A percentile compares a stretch with the other conserved stretches of the same genome.
Conservation (phyloP, 176 grass and related monocot species). For the Luzula sylvatica region DNA sequence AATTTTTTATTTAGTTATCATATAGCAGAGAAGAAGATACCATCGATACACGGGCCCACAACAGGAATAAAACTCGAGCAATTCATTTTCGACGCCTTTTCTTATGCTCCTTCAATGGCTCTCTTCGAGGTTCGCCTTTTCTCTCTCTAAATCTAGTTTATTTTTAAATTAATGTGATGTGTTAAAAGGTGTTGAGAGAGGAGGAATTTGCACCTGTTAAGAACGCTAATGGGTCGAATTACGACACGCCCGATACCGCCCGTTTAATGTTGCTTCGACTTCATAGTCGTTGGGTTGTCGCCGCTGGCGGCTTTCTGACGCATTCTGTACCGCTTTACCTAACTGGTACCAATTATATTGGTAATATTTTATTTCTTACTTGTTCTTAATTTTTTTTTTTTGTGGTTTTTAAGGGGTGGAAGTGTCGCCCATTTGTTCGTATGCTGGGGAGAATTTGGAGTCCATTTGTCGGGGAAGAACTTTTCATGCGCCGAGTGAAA, state of each 20-base stretch:
- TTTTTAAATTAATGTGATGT: too few relatives aligned
- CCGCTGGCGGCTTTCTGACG: constrained; percentile 86
- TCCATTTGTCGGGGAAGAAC: constrained; percentile 61
- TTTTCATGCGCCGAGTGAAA: constrained; percentile 89
- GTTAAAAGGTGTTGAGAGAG: constrained; percentile 69
- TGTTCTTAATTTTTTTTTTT: too few relatives aligned
- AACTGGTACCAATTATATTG: too few relatives aligned
- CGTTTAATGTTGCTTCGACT: constrained; percentile 81
- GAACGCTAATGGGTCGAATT: constrained; percentile 75
- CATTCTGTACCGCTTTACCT: constrained; percentile 79
- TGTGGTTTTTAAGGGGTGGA: constrained; percentile 56
- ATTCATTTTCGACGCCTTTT: constrained; percentile 82
- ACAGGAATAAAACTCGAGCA: constrained; percentile 82
- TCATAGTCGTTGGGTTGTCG: constrained; percentile 87
- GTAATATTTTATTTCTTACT: too few relatives aligned
- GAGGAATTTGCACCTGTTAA: constrained; percentile 97
- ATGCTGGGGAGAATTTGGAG: constrained; percentile 74
- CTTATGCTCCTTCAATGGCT: constrained; percentile 65
- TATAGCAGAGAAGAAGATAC: constrained; percentile 79
- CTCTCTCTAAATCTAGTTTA: too few relatives aligned
- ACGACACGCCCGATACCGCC: constrained; percentile 77
- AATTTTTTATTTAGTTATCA: constrained; percentile 43
- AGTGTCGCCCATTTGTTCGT: constrained; percentile 79
- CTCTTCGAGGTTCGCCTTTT: constrained; percentile 86
- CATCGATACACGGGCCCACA: constrained; percentile 72